phyloP scores from a whole-genome alignment of 2,329 filamentous ascomycete genomes.

The Boeremia lycopersici region DNA sequence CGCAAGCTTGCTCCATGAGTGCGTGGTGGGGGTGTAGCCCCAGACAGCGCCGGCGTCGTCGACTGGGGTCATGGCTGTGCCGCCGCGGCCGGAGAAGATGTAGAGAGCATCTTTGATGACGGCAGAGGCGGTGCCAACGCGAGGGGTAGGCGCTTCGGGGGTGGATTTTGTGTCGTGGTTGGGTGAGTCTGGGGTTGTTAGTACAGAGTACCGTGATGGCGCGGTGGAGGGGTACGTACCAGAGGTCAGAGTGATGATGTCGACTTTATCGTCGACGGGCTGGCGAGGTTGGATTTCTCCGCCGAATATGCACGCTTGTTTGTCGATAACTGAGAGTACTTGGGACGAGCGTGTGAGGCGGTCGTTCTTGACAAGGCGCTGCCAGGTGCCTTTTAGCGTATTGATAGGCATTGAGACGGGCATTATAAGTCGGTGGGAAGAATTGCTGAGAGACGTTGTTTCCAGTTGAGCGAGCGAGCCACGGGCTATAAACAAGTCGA shows the following conservation, averaged over 20 bases:
- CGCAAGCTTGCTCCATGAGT: conserved; percentile 68
- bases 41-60: conserved; percentile 78
- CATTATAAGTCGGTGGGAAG: conserved; percentile 16
- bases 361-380: conserved; percentile 40
- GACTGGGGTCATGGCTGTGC: conserved; percentile 70
- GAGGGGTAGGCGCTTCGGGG: conserved; percentile 62
- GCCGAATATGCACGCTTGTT: conserved; percentile 74
- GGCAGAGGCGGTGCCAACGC: conserved; percentile 75
- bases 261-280: conserved; percentile 75
- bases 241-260: conserved; percentile 62
- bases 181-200: conserved; percentile 52
- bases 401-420: conserved; percentile 33
- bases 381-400: conserved; percentile 46
- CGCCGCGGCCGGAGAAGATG: conserved; percentile 79
- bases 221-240: conserved; percentile 20
- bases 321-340: conserved; percentile 65
- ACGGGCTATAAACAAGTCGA: not conserved
- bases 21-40: conserved; percentile 71
- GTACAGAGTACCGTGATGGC: conserved; percentile 29
- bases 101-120: conserved; percentile 74
- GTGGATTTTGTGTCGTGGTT: conserved; percentile 32
- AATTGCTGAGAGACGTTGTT: not conserved
- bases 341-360: conserved; percentile 75
- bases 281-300: conserved; percentile 71
- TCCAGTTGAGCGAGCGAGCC: not conserved